These are phyloP conservation scores for Colletotrichum incanum DNA, from an alignment of 2,329 filamentous ascomycete genomes.

Conservation along the genomic window DNA sequence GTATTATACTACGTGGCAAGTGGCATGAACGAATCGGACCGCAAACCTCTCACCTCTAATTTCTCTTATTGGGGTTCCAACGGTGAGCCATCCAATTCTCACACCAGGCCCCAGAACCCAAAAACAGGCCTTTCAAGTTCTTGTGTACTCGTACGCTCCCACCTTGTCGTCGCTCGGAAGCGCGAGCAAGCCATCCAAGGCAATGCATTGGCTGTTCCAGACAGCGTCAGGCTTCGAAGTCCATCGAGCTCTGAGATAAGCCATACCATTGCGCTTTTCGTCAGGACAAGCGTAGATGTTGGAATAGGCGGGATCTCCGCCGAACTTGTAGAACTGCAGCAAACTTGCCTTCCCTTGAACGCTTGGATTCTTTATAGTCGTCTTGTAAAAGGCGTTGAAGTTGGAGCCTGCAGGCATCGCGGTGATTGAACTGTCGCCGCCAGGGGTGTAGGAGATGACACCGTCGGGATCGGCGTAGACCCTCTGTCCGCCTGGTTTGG, in stretches of 20 bases:
- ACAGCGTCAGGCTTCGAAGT: slow-evolving; percentile 2
- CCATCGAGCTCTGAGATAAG: slow-evolving; percentile 1
- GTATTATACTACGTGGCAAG: neutral
- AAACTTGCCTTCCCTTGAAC: neutral
- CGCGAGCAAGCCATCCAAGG: slow-evolving; percentile 53
- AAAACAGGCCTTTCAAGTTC: slow-evolving; percentile 45
- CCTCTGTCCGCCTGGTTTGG: slow-evolving; percentile 75
- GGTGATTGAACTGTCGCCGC: slow-evolving; percentile 62
- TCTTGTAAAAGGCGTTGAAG: slow-evolving; percentile 62
- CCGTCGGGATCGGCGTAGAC: slow-evolving; percentile 72
- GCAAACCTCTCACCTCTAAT: too few species aligned
- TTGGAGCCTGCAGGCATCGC: slow-evolving; percentile 66
- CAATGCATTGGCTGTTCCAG: slow-evolving; percentile 49
- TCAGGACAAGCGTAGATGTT: slow-evolving; percentile 24
- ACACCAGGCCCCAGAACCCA: neutral
- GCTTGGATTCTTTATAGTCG: slow-evolving; percentile 46
- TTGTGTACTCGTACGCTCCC: slow-evolving; percentile 58
- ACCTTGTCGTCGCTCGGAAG: slow-evolving; percentile 46
- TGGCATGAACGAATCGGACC: too few species aligned
- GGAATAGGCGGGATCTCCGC: slow-evolving; percentile 43
- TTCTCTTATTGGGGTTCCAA: neutral
- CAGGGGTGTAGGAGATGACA: slow-evolving; percentile 67
- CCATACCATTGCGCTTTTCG: neutral
- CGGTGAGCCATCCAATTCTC: neutral
- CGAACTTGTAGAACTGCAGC: slow-evolving; percentile 1